These are phyloP conservation scores for Pseudotsuga menziesii DNA, from an alignment of 75 land plant genomes.

Conservation along the genomic window DNA sequence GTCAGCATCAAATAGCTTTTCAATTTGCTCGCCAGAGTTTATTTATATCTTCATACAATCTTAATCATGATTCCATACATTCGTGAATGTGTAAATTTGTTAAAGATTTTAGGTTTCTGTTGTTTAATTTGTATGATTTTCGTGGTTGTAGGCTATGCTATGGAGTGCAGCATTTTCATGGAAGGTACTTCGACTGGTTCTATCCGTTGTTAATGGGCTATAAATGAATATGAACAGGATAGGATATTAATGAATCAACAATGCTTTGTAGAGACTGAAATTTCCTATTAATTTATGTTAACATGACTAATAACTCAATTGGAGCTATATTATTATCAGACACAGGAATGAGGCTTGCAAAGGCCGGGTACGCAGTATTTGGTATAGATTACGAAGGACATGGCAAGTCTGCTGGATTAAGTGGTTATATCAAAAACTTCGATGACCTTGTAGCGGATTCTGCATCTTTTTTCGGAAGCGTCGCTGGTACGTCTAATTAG, in stretches of 20 bases:
- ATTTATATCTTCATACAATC: too few relatives aligned
- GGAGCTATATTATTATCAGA: constrained; percentile 24
- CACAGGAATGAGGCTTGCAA: constrained; percentile 42
- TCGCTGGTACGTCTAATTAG: constrained; percentile 36
- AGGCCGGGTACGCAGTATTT: constrained; percentile 52
- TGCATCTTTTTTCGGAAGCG: constrained; percentile 24
- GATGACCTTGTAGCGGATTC: constrained; percentile 54
- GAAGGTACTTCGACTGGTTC: constrained; percentile 23
- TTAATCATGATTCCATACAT: background rate
- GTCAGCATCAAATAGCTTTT: constrained; percentile 12
- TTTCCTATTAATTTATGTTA: background rate
- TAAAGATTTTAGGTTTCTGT: too few relatives aligned
- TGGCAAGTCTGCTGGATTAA: constrained; percentile 56
- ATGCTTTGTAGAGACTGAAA: too few relatives aligned
- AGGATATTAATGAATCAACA: background rate
- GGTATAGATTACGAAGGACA: constrained; percentile 78
- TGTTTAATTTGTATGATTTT: background rate
- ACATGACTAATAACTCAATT: background rate
- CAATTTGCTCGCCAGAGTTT: too few relatives aligned
- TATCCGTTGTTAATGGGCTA: background rate
- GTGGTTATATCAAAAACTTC: constrained; percentile 40
- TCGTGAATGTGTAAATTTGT: background rate
- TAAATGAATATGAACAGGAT: too few relatives aligned
- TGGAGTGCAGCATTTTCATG: constrained; percentile 71
- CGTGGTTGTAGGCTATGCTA: constrained; percentile 43